Evolutionary conservation across 306 rosid genomes (phyloP).

Genomic region (Coriaria nepalensis): DNA sequence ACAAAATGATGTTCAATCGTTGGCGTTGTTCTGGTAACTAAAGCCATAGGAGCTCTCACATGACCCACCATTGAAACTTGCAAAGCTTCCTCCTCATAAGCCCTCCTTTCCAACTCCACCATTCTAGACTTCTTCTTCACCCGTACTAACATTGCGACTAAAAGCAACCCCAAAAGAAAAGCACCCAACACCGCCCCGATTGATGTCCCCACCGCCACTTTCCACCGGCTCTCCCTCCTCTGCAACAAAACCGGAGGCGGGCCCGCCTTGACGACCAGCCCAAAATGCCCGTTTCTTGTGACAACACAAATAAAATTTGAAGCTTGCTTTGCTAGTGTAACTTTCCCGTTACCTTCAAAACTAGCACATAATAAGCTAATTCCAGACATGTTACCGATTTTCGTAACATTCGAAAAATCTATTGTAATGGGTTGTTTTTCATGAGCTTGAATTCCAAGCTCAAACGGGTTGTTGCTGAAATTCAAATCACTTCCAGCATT

Average conservation of each 20-base stretch:
- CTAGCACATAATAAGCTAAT: constrained; percentile 54
- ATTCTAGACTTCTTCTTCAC: constrained; percentile 82
- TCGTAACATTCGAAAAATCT: constrained; percentile 47
- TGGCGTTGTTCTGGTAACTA: constrained; percentile 53
- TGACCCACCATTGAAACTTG: constrained; percentile 99
- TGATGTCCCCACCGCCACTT: constrained; percentile 66
- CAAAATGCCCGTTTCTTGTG: constrained; percentile 76
- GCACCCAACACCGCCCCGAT: constrained; percentile 77
- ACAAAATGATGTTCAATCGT: constrained; percentile 42
- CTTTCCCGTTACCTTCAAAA: constrained; percentile 66
- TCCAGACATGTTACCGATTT: constrained; percentile 16
- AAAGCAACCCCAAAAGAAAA: constrained; percentile 61
- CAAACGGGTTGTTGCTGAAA: constrained; percentile 49
- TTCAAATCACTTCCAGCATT: constrained; percentile 50
- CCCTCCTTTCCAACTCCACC: constrained; percentile 77
- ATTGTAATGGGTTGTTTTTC: constrained; percentile 46
- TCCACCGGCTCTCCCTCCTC: constrained; percentile 64
- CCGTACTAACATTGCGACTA: constrained; percentile 87
- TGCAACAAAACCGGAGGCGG: constrained; percentile 24
- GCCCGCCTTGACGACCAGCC: constrained; percentile 46
- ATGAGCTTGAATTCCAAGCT: constrained; percentile 53
- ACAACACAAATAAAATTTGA: constrained; percentile 48
- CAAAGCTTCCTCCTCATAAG: constrained; percentile 88
- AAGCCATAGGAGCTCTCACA: constrained; percentile 76
- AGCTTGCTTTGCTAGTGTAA: constrained; percentile 42